phyloP scores from a whole-genome alignment of 441 rosid genomes.

The Geranium incanum region DNA sequence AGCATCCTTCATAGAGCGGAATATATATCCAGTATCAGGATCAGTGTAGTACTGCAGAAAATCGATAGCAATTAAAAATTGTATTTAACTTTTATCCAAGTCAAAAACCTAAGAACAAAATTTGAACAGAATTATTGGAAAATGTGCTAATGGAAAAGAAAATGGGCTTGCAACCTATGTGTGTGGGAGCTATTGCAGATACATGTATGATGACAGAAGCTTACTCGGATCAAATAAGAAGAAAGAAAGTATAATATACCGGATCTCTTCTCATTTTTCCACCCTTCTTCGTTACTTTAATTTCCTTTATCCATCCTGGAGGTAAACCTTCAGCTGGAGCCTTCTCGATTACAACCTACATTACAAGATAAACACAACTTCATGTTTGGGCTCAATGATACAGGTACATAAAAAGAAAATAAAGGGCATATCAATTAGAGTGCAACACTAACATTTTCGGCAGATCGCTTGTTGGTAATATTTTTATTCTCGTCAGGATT shows the following conservation, averaged over 20 bases:
- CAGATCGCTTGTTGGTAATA: slow-evolving; percentile 19
- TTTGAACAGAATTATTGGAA: neutral
- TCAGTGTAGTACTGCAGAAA: slow-evolving; percentile 63
- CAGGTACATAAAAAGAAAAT: neutral
- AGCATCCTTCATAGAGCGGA: slow-evolving; percentile 75
- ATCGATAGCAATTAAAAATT: slow-evolving; percentile 15
- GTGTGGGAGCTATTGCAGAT: neutral
- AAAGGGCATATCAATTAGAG: slow-evolving; percentile 14
- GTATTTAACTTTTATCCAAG: neutral
- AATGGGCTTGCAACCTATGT: neutral
- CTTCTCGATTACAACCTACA: slow-evolving; percentile 56
- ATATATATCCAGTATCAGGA: slow-evolving; percentile 64
- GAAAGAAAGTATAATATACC: slow-evolving; percentile 35
- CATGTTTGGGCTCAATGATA: slow-evolving; percentile 15
- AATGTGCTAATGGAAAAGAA: neutral
- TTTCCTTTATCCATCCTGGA: slow-evolving; percentile 80
- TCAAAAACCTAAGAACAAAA: neutral
- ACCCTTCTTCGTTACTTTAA: slow-evolving; percentile 46
- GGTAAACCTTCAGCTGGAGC: slow-evolving; percentile 67
- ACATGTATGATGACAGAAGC: slow-evolving; percentile 11
- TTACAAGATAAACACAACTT: slow-evolving; percentile 25
- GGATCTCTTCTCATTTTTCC: slow-evolving; percentile 56
- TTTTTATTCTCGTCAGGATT: slow-evolving; percentile 28
- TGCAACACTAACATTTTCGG: slow-evolving; percentile 28
- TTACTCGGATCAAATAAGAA: slow-evolving; percentile 12